Base-by-base conservation (phyloP, 2,329 filamentous ascomycete species). In the Bipolaris bicolor region DNA sequence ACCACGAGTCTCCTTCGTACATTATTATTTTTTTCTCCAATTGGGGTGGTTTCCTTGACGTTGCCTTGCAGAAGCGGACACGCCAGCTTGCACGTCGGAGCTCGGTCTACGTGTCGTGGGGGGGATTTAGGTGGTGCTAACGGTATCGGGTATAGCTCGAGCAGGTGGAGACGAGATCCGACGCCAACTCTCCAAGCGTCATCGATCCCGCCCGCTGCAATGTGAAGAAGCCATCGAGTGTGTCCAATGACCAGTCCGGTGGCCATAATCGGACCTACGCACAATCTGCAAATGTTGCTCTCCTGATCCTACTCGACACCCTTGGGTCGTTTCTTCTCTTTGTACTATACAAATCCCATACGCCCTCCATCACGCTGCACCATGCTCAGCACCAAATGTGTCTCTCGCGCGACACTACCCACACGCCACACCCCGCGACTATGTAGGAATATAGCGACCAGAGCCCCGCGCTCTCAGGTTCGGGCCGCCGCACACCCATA, bases 1-100 rank as follows among this genome's bases (percentile, higher is more conserved):
- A 92, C 90, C 90, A 94, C 29, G 89, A 87, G 76, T 94, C 90
- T 57, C 63, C 67, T 77, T 94, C 90, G 76, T 91, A 91, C 89
- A 92, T 31, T 31, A 31, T 31, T 31, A 7, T 92, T 65, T 46
- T 46, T 47, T 41, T 34, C 34, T 41, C 40, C 55, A 36, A 31
- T 46, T 41, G 22, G 36, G 47, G 31, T 45, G 40, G 46, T 49
- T 39, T 49, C 16, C 31, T 52, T 16, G 18, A 20, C 24, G 7
- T 29, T 52, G 41, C 49, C 41, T 39, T 49, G 54, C 33, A 40
- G 49, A 41, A 52, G 49, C 49, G 33, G 54, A 22, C 18, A 41
- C 50, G 50, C 41, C 37, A 54, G 50, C 45, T 54, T 46, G 53
- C 45, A 55, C 48, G 55, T 58, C 55, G 51, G 55, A 55, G 51